Evolutionary conservation across 768 basidiomycete species (phyloP), one percentile per base, ranked within the genome.

Genomic region (Termitomyces sp.): DNA sequence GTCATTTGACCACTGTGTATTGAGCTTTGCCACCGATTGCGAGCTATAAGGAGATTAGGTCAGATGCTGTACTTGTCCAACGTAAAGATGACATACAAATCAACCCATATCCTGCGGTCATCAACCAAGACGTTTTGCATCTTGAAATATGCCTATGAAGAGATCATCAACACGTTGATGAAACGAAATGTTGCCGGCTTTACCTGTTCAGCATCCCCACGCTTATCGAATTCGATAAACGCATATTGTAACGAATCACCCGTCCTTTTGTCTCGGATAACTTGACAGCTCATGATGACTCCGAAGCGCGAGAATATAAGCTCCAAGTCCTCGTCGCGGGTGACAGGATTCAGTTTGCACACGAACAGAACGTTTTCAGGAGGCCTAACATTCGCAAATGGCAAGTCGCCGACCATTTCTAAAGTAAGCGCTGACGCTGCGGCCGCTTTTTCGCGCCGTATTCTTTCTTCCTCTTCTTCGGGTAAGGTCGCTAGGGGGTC

Each of bases 101-200:
- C 97, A 61, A 99, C 96, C 93, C 96, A 98, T 66, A 99, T 98
- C 13, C 97, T 85, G 14, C 94, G 83, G 71, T 99, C 97, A 68
- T 99, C 97, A 13, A 99, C 90, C 12, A 99, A 76, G 0, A 98
- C 97, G 65, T 98, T 98, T 69, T 98, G 97, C 97, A 99, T 99
- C 72, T 98, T 99, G 76, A 98, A 95, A 71, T 98, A 99, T 9
- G 93, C 97, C 90, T 94, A 44, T 62, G 3, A 50, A 37, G 34
- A 24, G 16, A 47, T 26, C 48, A 53, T 56, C 55, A 49, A 26
- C 26, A 29, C 13, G 55, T 9, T 55, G 18, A 60, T 37, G 39
- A 22, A 41, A 55, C 37, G 27, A 57, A 49, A 48, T 27, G 14
- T 36, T 27, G 32, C 1, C 31, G 55, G 24, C 41, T 65, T 58